Base-by-base conservation (phyloP, 768 basidiomycete genomes). In the Rhodotorula diobovata region DNA sequence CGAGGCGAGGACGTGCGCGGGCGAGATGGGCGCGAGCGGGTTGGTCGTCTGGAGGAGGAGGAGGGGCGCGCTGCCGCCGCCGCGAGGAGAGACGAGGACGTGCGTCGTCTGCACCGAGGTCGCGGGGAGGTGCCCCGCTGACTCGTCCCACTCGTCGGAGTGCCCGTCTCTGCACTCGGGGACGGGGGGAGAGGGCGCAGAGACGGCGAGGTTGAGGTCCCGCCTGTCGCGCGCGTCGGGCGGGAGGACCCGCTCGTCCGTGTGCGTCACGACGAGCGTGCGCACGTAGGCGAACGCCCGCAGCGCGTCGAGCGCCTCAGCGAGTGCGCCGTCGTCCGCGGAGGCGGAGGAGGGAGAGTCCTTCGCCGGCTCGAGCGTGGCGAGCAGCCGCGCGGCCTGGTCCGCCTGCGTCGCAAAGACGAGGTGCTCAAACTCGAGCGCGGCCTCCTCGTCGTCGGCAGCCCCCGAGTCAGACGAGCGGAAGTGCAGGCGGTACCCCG, bases 401-500 rank as follows among this genome's bases (percentile, higher is more conserved):
- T 85, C 85, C 12, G 89, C 89, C 78, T 90, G 89, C 0, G 90
- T 90, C 11, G 88, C 89, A 60, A 90, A 83, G 12, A 90, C 80
- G 67, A 92, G 80, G 77, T 88, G 87, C 60, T 85, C 84, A 76
- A 90, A 51, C 12, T 62, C 48, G 56, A 66, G 55, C n/a, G 35
- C 25, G 41, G 15, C 20, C 16, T 63, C 64, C 57, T 57, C 37
- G 20, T 35, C 56, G 4, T 30, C 28, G 2, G 11, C n/a, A 1
- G 41, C 18, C 6, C 18, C 6, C 14, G 14, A 5, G 6, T 43
- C 41, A 12, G 12, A 18, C 41, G 37, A 2, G 55, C 15, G 54
- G 34, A 35, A 35, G 32, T 55, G 32, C 34, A 55, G 32, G 54
- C 9, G 2, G 34, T 55, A 55, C 34, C 54, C 54, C 1, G 14